Evolutionary conservation across 2,329 filamentous ascomycete species (phyloP).

Genomic region (Neonectria sp.): DNA sequence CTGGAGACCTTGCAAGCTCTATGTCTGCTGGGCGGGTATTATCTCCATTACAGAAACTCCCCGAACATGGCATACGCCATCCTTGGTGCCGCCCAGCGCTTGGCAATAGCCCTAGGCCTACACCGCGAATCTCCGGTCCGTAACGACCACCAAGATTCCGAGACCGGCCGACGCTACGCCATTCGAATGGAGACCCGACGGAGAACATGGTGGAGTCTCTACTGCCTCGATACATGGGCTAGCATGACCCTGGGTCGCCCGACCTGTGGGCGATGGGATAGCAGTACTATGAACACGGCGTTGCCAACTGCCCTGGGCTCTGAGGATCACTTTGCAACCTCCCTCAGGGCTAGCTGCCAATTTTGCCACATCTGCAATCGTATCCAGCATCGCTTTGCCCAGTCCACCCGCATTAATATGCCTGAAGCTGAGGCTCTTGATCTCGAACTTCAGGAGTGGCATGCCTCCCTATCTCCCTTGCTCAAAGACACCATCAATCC

Average conservation of each 20-base stretch:
- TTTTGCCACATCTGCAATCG: slow-evolving; percentile 51
- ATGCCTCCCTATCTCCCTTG: slow-evolving; percentile 39
- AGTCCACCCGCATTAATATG: slow-evolving; percentile 41
- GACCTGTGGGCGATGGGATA: slow-evolving; percentile 49
- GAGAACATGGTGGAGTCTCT: slow-evolving; percentile 81
- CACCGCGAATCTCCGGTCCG: slow-evolving; percentile 69
- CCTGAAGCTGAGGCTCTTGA: slow-evolving; percentile 48
- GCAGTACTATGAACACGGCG: slow-evolving; percentile 49
- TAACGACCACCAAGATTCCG: slow-evolving; percentile 53
- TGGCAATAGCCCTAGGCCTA: slow-evolving; percentile 81
- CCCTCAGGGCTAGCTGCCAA: slow-evolving; percentile 44
- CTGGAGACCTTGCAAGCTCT: slow-evolving; percentile 83
- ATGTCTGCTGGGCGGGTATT: slow-evolving; percentile 80
- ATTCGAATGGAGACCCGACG: slow-evolving; percentile 68
- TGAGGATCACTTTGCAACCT: slow-evolving; percentile 46
- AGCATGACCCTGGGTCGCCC: slow-evolving; percentile 79
- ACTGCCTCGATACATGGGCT: slow-evolving; percentile 81
- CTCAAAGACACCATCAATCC: slow-evolving; percentile 42
- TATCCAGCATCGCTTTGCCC: slow-evolving; percentile 50
- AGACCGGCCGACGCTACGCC: slow-evolving; percentile 57
- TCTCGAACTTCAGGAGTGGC: slow-evolving; percentile 47
- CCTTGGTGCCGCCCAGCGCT: slow-evolving; percentile 78
- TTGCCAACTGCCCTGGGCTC: slow-evolving; percentile 40
- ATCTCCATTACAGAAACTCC: slow-evolving; percentile 83
- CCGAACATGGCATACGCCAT: slow-evolving; percentile 84